phyloP scores from a whole-genome alignment of 192 early-diverging fungal species.

The Backusella tuberculispora region DNA sequence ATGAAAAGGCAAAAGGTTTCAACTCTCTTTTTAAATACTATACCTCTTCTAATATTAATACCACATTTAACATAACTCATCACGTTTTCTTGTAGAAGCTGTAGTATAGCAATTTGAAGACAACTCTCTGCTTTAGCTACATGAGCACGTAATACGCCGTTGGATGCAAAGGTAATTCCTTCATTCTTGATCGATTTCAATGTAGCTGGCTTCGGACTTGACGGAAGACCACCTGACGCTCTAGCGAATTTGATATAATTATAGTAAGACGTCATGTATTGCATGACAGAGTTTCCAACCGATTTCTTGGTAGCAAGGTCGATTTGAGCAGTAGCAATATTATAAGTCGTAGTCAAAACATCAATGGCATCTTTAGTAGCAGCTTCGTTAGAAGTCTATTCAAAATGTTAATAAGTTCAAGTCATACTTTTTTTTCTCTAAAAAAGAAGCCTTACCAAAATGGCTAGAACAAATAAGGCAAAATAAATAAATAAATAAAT shows the following conservation, averaged over 20 bases:
- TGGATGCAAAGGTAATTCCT: slow-evolving; percentile 45
- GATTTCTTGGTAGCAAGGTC: slow-evolving; percentile 38
- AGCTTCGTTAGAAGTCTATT: slow-evolving; percentile 26
- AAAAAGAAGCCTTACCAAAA: slow-evolving; percentile 26
- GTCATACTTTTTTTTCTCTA: not conserved
- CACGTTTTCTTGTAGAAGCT: slow-evolving; percentile 51
- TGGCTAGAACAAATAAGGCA: slow-evolving; percentile 19
- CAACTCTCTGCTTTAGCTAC: slow-evolving; percentile 55
- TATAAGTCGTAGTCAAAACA: slow-evolving; percentile 27
- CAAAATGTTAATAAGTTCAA: not conserved
- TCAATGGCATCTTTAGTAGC: slow-evolving; percentile 27
- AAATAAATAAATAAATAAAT: not conserved
- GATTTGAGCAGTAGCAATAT: slow-evolving; percentile 29
- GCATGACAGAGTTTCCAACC: slow-evolving; percentile 34
- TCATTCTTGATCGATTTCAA: slow-evolving; percentile 10
- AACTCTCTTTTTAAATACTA: slow-evolving; percentile 11
- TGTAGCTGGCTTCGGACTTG: slow-evolving; percentile 15
- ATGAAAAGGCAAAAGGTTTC: not conserved
- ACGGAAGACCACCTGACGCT: slow-evolving; percentile 11
- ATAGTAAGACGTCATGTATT: slow-evolving; percentile 41
- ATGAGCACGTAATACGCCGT: slow-evolving; percentile 54
- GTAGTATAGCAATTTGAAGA: slow-evolving; percentile 51
- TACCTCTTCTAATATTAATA: slow-evolving; percentile 58
- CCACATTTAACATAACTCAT: slow-evolving; percentile 57
- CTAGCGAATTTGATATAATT: slow-evolving; percentile 23